Base-by-base conservation (phyloP, 2,329 filamentous ascomycete genomes). In the Hypoxylon sp. region DNA sequence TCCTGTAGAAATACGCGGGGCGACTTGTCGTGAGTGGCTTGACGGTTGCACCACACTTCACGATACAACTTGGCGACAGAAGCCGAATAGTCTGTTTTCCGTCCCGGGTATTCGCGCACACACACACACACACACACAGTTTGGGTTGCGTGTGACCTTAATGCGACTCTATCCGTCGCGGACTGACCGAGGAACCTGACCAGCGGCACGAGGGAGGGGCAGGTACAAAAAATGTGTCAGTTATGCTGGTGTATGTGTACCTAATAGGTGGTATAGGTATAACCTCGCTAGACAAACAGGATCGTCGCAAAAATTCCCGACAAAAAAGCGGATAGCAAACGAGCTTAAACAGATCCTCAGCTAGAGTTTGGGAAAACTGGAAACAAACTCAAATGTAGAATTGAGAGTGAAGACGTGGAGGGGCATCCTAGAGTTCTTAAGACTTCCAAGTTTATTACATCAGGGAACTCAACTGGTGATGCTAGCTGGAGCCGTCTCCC, bases 391-490 rank as follows among this genome's bases (percentile, higher is more conserved):
- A 5, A 52, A 47, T 6, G 8, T 67, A 42, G 55, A 54, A 64
- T 69, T 66, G 67, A 66, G 50, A 57, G 66, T 63, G 29, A 57
- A 58, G 50, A 26, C 24, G 53, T 62, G 63, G 66, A 70, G 67
- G 67, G 67, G 67, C 55, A 67, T 39, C 29, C 67, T n/a, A 22
- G 59, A 19, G 26, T 29, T 59, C 47, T 63, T 60, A 63, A 64
- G 54, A 57, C 24, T 54, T 26, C 46, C 22, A 50, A 14, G 19
- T 51, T 46, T 39, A 70, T 70, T 70, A 67, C 67, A 70, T 70
- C 67, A 70, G 67, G 52, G 44, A 70, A 64, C n/a, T n/a, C n/a
- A n/a, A n/a, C 64, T 59, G 55, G 47, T 67, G 59, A 66, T 64
- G 67, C 57, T 59, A 48, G 24, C 22, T 50, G 50, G 55, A 54